Percentiles rank a stretch among this genome's conserved stretches.
Evolutionary conservation across 192 early-diverging fungal species (phyloP).

Genomic region (Coemansia sp.): DNA sequence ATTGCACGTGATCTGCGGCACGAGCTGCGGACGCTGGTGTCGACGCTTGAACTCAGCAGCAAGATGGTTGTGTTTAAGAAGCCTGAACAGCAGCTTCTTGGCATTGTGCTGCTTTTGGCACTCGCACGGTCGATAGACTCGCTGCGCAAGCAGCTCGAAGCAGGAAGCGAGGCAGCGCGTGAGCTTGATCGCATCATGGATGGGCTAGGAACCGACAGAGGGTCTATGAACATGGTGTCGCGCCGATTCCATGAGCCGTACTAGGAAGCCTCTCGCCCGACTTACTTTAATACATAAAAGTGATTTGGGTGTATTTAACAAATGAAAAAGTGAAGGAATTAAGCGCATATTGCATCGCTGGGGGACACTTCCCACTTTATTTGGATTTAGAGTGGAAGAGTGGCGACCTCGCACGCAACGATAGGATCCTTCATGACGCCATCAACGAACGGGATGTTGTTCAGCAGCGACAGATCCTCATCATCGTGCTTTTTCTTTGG

Average conservation of each 20-base stretch:
- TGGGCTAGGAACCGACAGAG: slow-evolving; percentile 25
- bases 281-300: not conserved
- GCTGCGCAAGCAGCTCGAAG: slow-evolving; percentile 9
- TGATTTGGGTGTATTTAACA: not conserved
- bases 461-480: slow-evolving; percentile 50
- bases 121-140: slow-evolving; percentile 20
- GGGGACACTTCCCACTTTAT: too few relatives aligned
- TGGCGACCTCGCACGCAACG: slow-evolving; percentile 34
- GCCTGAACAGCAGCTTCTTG: slow-evolving; percentile 30
- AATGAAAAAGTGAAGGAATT: not conserved
- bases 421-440: slow-evolving; percentile 31
- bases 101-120: slow-evolving; percentile 30
- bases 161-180: not conserved
- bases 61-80: slow-evolving; percentile 41
- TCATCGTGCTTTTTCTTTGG: slow-evolving; percentile 47
- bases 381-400: not conserved
- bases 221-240: slow-evolving; percentile 29
- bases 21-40: slow-evolving; percentile 36
- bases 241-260: slow-evolving; percentile 40
- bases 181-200: slow-evolving; percentile 19
- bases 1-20: slow-evolving; percentile 10
- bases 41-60: slow-evolving; percentile 44
- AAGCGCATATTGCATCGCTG: too few relatives aligned
- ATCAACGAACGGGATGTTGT: slow-evolving; percentile 52
- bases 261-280: not conserved